Conservation (phyloP, 306 rosid species). For the Ammopiptanthus mongolicus region DNA sequence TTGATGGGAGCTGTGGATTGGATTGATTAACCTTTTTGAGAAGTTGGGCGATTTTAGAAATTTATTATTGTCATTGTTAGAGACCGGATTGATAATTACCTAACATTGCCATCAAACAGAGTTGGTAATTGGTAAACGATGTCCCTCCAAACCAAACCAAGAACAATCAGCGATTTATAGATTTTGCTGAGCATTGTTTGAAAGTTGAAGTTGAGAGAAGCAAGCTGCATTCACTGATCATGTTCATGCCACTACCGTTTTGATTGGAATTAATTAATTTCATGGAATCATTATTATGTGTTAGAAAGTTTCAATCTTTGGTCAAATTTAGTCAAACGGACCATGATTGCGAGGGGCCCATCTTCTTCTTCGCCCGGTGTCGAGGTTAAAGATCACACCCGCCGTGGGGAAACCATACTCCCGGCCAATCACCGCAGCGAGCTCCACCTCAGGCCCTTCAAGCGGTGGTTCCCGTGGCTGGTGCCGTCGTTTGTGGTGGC, state of each 20-base stretch:
- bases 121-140: too few species aligned
- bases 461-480: conserved; percentile 66
- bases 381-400: conserved; percentile 24
- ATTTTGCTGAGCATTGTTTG: too few species aligned
- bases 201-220: too few species aligned
- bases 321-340: background rate
- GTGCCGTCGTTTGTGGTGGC: conserved; percentile 60
- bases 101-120: too few species aligned
- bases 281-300: background rate
- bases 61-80: too few species aligned
- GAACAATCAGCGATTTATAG: background rate
- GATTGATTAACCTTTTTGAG: too few species aligned
- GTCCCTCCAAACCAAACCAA: background rate
- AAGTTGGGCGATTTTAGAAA: too few species aligned
- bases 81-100: too few species aligned
- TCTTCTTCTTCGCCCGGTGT: background rate
- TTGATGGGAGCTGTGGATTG: too few species aligned
- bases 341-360: conserved; percentile 27
- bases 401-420: conserved; percentile 9
- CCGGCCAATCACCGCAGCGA: background rate
- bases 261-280: background rate
- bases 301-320: conserved; percentile 2
- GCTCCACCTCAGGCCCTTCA: conserved; percentile 33
- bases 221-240: background rate
- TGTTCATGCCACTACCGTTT: background rate